Conservation (phyloP, 169 alveolate species). For the Babesia sp. region DNA sequence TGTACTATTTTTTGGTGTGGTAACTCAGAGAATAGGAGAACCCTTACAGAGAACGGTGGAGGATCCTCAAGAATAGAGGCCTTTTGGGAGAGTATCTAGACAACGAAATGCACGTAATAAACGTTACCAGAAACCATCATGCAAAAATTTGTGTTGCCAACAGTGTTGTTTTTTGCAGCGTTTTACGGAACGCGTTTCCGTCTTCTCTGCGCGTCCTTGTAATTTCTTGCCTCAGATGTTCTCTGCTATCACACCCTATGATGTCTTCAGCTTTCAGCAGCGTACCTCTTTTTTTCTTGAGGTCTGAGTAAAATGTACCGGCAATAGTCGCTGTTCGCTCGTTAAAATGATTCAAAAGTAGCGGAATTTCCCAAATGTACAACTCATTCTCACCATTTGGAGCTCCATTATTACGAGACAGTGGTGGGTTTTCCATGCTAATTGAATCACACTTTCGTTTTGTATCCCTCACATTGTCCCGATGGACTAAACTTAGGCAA, state of each 20-base stretch:
- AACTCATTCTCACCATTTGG: neutral
- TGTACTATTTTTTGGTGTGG: conserved; percentile 26
- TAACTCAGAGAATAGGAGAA: neutral
- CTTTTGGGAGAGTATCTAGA: neutral
- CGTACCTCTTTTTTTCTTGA: conserved; percentile 10
- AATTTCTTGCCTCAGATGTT: conserved; percentile 27
- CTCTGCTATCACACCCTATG: conserved; percentile 13
- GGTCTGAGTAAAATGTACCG: conserved; percentile 47
- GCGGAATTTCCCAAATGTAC: conserved; percentile 47
- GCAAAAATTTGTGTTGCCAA: conserved; percentile 3
- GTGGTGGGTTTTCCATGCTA: neutral
- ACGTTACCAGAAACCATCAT: conserved; percentile 1
- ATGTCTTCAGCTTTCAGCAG: conserved; percentile 41
- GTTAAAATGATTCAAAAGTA: conserved; percentile 55
- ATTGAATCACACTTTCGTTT: neutral
- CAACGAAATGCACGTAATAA: neutral
- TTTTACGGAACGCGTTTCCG: conserved; percentile 11
- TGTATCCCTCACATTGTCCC: neutral
- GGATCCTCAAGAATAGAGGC: neutral
- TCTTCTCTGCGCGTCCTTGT: conserved; percentile 24
- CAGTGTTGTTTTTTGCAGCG: conserved; percentile 15
- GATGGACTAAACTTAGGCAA: conserved; percentile 19
- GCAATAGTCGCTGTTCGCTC: conserved; percentile 49
- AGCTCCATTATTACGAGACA: neutral
- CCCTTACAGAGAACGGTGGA: neutral